Conservation (phyloP, 306 rosid genomes). For the Luffa aegyptiaca region DNA sequence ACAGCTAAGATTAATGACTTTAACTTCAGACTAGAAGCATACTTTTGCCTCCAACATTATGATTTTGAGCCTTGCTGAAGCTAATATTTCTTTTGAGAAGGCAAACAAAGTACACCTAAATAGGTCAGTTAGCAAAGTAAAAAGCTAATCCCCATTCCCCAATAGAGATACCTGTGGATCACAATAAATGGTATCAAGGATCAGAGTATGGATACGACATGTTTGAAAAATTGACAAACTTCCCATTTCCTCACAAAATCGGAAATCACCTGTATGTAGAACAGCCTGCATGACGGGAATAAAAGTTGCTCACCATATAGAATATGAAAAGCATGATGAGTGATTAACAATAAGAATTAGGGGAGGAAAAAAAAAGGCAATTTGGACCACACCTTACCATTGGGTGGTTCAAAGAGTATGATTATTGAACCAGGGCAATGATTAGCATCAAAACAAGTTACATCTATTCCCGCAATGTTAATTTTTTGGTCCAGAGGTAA, state of each 20-base stretch:
- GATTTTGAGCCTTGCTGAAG: background rate
- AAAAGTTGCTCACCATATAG: slow-evolving; percentile 6
- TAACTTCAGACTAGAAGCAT: background rate
- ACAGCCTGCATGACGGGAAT: slow-evolving; percentile 40
- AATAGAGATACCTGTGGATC: slow-evolving; percentile 64
- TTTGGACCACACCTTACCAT: slow-evolving; percentile 67
- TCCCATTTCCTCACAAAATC: slow-evolving; percentile 55
- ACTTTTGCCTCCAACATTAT: background rate
- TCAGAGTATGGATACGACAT: slow-evolving; percentile 51
- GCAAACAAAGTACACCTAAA: background rate
- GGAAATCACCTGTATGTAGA: slow-evolving; percentile 92
- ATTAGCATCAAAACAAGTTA: slow-evolving; percentile 94
- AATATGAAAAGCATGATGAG: slow-evolving; percentile 3
- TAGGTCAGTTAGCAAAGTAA: background rate
- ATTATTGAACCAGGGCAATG: slow-evolving; percentile 91
- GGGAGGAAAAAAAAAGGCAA: slow-evolving; percentile 12
- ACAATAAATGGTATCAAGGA: slow-evolving; percentile 93
- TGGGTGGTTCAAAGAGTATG: slow-evolving; percentile 84
- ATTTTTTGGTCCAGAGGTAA: slow-evolving; percentile 60
- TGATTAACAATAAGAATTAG: background rate
- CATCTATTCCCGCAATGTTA: slow-evolving; percentile 57
- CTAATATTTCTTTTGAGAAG: background rate
- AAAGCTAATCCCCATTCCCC: background rate
- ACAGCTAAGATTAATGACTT: background rate
- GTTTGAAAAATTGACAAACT: slow-evolving; percentile 33